phyloP scores from a whole-genome alignment of 2,329 filamentous ascomycete species.

The Cytospora schulzeri region DNA sequence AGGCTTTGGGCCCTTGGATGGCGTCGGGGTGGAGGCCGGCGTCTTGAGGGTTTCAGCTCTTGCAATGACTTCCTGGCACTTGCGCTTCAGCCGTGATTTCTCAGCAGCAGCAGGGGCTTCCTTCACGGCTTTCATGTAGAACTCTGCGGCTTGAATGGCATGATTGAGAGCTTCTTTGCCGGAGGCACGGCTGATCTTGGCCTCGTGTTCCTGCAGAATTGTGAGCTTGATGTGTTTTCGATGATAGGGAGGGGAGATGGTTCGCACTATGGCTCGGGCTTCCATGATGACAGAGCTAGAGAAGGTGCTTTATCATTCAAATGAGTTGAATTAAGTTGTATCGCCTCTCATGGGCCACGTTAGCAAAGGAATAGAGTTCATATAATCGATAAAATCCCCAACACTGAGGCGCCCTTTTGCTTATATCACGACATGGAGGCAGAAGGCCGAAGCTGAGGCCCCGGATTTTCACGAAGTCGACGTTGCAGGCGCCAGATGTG shows the following conservation, averaged over 20 bases:
- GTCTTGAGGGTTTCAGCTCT: constrained; percentile 76
- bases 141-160: constrained; percentile 76
- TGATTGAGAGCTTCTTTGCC: constrained; percentile 70
- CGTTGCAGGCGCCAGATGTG: not conserved
- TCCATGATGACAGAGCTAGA: constrained; percentile 23
- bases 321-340: not conserved
- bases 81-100: constrained; percentile 65
- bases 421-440: constrained; percentile 13
- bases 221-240: constrained; percentile 5
- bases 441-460: not conserved
- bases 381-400: constrained; percentile 4
- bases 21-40: constrained; percentile 27
- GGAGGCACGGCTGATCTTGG: constrained; percentile 49
- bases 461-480: not conserved
- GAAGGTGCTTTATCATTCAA: not conserved
- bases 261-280: constrained; percentile 23
- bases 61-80: constrained; percentile 70
- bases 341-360: constrained; percentile 6
- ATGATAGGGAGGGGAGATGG: not conserved
- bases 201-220: constrained; percentile 52
- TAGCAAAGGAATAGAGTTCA: constrained; percentile 2
- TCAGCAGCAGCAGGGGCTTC: constrained; percentile 64
- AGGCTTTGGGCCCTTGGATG: constrained; percentile 31
- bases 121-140: constrained; percentile 76
- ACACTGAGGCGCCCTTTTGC: constrained; percentile 9